Base-by-base conservation (phyloP, 1,284 basidiomycete genomes). In the Rhizoctonia solani region DNA sequence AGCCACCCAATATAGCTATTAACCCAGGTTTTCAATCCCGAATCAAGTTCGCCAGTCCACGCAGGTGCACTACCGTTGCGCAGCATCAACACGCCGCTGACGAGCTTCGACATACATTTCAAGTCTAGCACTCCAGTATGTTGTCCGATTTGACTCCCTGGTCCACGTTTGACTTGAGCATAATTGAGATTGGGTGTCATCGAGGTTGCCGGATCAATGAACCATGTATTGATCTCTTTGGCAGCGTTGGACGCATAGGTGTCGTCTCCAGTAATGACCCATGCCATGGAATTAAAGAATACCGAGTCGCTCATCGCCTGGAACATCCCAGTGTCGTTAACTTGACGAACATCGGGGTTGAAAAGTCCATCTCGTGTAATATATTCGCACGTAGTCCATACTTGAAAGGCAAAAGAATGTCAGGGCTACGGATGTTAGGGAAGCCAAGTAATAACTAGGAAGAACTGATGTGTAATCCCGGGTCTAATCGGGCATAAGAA, bases 181-280 rank as follows among this genome's bases (percentile, higher is more conserved):
- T 77, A 79, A 69, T 76, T 72, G 47, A 77, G 42, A 66, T 76
- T 74, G n/a, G 77, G 77, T 61, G 75, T 77, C 74, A 78, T 76
- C 21, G 66, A 58, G 4, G 76, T 77, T 3, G 67, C 68, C n/a
- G 71, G 52, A 70, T 78, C 70, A 54, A 76, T 61, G 73, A 77
- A 79, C 68, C 71, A 73, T 0, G 69, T 71, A n/a, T 74, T 55
- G 54, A 76, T 70, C 16, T 71, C 70, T 25, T 46, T 41, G 2
- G 68, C 56, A 19, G 72, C 69, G n/a, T 66, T 65, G 58, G 61
- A 34, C 1, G 74, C 49, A 50, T 69, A 69, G 27, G 50, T 63
- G 23, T 69, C 46, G 23, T 74, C 68, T 44, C 73, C 72, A n/a
- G 76, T 75, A 61, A 75, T 66, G 21, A 69, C 72, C 72, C 72